Evolutionary conservation across 306 rosid species (phyloP).

Genomic region (Citrullus amarus): DNA sequence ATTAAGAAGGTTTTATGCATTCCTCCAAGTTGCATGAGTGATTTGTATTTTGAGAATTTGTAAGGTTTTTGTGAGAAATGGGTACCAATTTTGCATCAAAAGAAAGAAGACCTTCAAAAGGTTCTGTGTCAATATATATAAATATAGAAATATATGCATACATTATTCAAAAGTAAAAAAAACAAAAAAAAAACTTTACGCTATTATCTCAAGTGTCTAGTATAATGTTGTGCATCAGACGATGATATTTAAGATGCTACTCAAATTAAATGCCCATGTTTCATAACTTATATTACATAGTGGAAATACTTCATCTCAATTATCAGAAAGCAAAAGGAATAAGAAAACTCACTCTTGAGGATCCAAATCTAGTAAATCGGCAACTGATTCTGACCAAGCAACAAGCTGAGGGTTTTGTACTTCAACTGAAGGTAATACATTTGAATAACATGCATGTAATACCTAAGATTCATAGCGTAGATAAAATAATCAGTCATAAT

Average conservation of each 20-base stretch:
- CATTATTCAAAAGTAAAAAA: background rate
- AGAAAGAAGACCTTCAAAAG: background rate
- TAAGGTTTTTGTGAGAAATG: background rate
- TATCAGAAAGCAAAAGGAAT: background rate
- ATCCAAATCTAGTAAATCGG: constrained; percentile 74
- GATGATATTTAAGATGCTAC: background rate
- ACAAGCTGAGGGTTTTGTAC: constrained; percentile 88
- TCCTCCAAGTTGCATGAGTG: background rate
- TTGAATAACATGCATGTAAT: constrained; percentile 76
- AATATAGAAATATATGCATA: background rate
- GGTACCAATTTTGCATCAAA: background rate
- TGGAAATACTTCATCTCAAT: background rate
- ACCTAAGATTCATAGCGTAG: constrained; percentile 34
- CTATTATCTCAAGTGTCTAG: background rate
- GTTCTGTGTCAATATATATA: background rate
- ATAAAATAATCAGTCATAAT: background rate
- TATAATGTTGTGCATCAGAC: background rate
- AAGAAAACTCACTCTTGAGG: constrained; percentile 49
- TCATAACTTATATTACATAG: background rate
- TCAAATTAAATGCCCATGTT: background rate
- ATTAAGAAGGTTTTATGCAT: background rate
- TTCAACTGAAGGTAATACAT: constrained; percentile 55
- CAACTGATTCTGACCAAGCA: constrained; percentile 64
- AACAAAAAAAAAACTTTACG: background rate
- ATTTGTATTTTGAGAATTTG: background rate